These are phyloP conservation scores for Globisporangium mamillatum DNA, from an alignment of 352 stramenopile genomes.

Conservation along the genomic window DNA sequence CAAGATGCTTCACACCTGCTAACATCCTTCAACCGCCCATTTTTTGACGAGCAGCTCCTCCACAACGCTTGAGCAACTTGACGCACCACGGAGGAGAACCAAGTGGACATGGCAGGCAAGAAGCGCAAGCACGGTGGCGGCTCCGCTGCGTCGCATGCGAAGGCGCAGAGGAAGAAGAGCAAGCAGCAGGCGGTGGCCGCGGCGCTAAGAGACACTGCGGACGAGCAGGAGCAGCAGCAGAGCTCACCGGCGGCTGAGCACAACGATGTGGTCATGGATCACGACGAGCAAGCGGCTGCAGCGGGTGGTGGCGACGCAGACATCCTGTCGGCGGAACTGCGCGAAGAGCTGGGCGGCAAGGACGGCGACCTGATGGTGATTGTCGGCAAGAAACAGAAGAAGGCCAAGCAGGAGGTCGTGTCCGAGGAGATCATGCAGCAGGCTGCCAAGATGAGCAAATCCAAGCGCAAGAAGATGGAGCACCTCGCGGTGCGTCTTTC, in stretches of 20 bases:
- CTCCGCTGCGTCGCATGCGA: slow-evolving; percentile 28
- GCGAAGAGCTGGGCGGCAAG: slow-evolving; percentile 54
- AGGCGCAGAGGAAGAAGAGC: slow-evolving; percentile 54
- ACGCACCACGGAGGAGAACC: not conserved
- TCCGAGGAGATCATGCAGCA: slow-evolving; percentile 60
- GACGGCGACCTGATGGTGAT: slow-evolving; percentile 69
- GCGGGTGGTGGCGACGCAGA: slow-evolving; percentile 14
- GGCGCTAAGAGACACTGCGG: slow-evolving; percentile 15
- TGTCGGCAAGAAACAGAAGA: slow-evolving; percentile 50
- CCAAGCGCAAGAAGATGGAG: slow-evolving; percentile 82
- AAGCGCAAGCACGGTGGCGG: slow-evolving; percentile 55
- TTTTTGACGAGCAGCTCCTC: not conserved
- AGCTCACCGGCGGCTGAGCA: not conserved
- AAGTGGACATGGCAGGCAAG: slow-evolving; percentile 42
- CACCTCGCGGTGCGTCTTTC: slow-evolving; percentile 40
- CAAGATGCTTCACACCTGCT: not conserved
- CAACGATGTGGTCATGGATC: slow-evolving; percentile 7
- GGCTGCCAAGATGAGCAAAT: slow-evolving; percentile 70
- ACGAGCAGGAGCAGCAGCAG: slow-evolving; percentile 10
- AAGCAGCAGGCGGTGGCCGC: slow-evolving; percentile 18
- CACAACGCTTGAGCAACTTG: slow-evolving; percentile 2
- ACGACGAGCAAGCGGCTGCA: slow-evolving; percentile 18
- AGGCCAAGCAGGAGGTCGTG: slow-evolving; percentile 44
- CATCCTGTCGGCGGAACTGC: slow-evolving; percentile 66
- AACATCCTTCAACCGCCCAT: slow-evolving; percentile 9